These are phyloP conservation scores for Plenodomus lindquistii DNA, from an alignment of 2,329 filamentous ascomycete species.

Conservation along the genomic window DNA sequence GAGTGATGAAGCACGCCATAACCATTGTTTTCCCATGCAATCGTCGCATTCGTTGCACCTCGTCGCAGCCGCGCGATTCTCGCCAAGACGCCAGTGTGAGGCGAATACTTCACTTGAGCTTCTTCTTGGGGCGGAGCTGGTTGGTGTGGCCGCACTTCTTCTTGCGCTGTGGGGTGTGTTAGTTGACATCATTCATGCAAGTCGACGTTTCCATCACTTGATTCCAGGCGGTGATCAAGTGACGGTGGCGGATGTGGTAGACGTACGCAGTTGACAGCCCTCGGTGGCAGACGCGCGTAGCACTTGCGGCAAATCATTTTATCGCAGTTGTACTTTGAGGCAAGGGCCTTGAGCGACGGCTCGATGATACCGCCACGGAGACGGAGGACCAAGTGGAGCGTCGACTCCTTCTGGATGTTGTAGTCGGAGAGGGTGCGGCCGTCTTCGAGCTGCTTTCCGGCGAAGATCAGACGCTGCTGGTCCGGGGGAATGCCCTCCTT, in stretches of 20 bases:
- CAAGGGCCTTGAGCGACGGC: conserved; percentile 96
- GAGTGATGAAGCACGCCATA: conserved; percentile 31
- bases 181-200: conserved; percentile 4
- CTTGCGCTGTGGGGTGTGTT: conserved; percentile 60
- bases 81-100: conserved; percentile 40
- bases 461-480: conserved; percentile 98
- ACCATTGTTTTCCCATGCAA: conserved; percentile 33
- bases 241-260: not conserved
- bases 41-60: conserved; percentile 36
- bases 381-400: conserved; percentile 96
- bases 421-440: conserved; percentile 95
- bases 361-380: conserved; percentile 98
- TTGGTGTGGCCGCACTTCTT: conserved; percentile 99
- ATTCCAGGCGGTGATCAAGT: not conserved
- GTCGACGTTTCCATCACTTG: not conserved
- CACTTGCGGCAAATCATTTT: conserved; percentile 99
- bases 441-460: conserved; percentile 98
- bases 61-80: conserved; percentile 18
- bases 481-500: conserved; percentile 99
- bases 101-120: conserved; percentile 80
- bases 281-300: conserved; percentile 93
- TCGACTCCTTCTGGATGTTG: conserved; percentile 99
- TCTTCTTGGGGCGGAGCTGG: conserved; percentile 99
- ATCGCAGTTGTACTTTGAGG: conserved; percentile 99
- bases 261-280: conserved; percentile 91